Base-by-base conservation (phyloP, 23 red algal genomes). In the Gracilaria vermiculophylla region DNA sequence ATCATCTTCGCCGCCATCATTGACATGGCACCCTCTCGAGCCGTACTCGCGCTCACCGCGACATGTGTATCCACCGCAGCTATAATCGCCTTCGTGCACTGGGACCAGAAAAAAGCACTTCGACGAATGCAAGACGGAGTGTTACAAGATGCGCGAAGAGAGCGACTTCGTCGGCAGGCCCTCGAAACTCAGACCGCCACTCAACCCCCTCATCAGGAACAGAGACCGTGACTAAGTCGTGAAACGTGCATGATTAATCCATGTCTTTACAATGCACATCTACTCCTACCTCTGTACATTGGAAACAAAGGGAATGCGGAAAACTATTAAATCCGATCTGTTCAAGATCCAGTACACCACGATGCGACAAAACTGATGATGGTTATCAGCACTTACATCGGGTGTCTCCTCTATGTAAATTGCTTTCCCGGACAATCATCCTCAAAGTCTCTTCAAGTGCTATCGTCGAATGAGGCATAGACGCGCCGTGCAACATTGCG, bases 41-140 rank as follows among this genome's bases (percentile, higher is more conserved):
- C 69, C 17, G 33, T 73, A 19, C 15, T 69, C 27, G 76, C 62
- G 19, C 69, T 91, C 44, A 60, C 57, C 12, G 24, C 66, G 10
- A 74, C 76, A n/a, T 80, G 73, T 23, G 0, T 72, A 5, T 54
- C 60, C 0, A 91, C 87, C 28, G 61, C 34, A 21, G 58, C 45
- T 13, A 35, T 69, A 21, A 91, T 91, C 76, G 54, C 74, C 25
- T 91, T 69, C 36, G 87, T 91, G 2, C 87, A 91, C 41, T 91
- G 62, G 40, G 87, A 91, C 39, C 87, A 91, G 39, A 91, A 91
- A 34, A 28, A 56, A 43, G 58, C 80, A 34, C 13, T 91, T 1
- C 28, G 32, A 15, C 69, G 75, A 44, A 91, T 91, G 87, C 87
- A 66, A 56, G 49, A 41, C 29, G 57, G 61, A 1, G 76, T 91